Percentiles rank a stretch among this genome's conserved stretches.
phyloP scores from a whole-genome alignment of 805 yeast species.

The Wickerhamiella siamensis region DNA sequence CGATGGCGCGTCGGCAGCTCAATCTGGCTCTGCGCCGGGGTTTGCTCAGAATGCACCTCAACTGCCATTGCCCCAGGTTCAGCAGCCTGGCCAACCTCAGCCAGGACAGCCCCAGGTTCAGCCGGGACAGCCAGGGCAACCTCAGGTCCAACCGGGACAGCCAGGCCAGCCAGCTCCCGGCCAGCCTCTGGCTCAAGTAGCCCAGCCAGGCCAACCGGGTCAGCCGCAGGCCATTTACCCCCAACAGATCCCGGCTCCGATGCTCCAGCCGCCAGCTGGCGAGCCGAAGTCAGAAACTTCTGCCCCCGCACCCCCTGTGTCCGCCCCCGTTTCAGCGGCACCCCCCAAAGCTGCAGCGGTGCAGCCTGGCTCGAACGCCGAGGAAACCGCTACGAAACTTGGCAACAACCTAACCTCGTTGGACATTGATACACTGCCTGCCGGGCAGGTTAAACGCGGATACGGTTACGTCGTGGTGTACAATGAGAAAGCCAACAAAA shows the following conservation, averaged over 20 bases:
- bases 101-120: conserved; percentile 18
- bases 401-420: conserved; percentile 38
- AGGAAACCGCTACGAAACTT: background rate
- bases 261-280: conserved; percentile 7
- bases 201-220: background rate
- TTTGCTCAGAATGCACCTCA: conserved; percentile 4
- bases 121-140: conserved; percentile 18
- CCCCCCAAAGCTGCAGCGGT: background rate
- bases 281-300: background rate
- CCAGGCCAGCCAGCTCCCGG: conserved; percentile 12
- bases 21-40: background rate
- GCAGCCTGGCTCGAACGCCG: background rate
- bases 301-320: background rate
- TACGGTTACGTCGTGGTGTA: conserved; percentile 77
- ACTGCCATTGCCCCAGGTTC: conserved; percentile 8
- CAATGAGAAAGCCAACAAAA: conserved; percentile 64
- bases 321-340: background rate
- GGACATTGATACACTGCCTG: conserved; percentile 63
- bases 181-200: conserved; percentile 8
- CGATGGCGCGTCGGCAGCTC: background rate
- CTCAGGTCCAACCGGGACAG: conserved; percentile 18
- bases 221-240: background rate
- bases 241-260: conserved; percentile 6
- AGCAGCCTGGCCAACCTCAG: conserved; percentile 9
- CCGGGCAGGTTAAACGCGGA: conserved; percentile 66